Evolutionary conservation across 23 red algal species (phyloP), one percentile per base, ranked within the genome.

Genomic region (Chondrus crispus): DNA sequence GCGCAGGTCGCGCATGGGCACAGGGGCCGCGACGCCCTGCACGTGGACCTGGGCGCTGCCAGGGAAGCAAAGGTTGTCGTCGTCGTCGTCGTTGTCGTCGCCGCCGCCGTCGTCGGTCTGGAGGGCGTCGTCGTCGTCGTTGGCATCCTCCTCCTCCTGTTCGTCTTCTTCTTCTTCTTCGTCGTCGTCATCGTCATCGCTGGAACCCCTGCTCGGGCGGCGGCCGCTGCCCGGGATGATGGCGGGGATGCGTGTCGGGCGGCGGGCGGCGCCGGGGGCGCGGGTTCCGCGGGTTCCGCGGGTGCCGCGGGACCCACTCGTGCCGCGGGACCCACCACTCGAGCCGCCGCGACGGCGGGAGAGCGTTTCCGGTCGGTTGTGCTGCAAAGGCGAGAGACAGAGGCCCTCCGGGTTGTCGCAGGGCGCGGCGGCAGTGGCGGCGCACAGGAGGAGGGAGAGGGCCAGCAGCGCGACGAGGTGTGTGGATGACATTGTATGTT

Each of bases 371-470:
- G n/a, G 22, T 18, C 62, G 39, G 28, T 8, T 18, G 9, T 20
- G 48, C 32, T 82, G 40, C 41, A 82, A 30, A 36, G 77, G 77
- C 4, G 77, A 33, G 30, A 82, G 77, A 82, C 77, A 82, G 19
- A 82, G 45, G 14, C 51, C 19, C 47, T 82, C 57, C 2, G 74
- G 74, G 74, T 80, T 54, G 32, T 82, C 50, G 77, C 77, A 82
- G 5, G 77, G 77, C 5, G 50, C 51, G 10, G 44, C n/a, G 47
- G 77, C 38, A 2, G 45, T 54, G 74, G 74, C 16, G 35, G 37
- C 45, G 46, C 19, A 29, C 28, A 76, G 71, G 8, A 76, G 3
- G 13, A 55, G 13, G 51, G 51, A 14, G 51, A 55, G 13, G 13
- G 51, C 13, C 13, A 55, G n/a, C n/a, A n/a, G n/a, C n/a, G n/a